Base-by-base conservation (phyloP, 2,329 filamentous ascomycete species). In the Colletotrichum australisinense region DNA sequence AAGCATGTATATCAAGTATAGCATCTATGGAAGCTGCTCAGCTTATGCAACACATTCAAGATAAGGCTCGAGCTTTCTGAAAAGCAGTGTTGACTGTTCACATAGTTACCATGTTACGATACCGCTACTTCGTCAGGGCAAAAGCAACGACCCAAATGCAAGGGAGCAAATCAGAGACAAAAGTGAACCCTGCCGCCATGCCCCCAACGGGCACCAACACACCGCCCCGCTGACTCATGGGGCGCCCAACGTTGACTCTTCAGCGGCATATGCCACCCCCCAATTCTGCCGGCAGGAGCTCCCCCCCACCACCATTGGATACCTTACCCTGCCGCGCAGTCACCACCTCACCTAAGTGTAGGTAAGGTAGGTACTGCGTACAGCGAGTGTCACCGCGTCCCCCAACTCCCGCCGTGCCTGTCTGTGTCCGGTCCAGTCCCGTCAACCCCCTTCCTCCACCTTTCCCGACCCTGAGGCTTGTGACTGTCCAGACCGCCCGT, bases 251-350 rank as follows among this genome's bases (percentile, higher is more conserved):
- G 22, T 55, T 55, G 62, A 56, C 49, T 64, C 49, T 65, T 65
- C 63, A 65, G 63, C 63, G 63, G 63, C 49, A 55, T 22, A 24
- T 55, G n/a, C 58, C 24, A 42, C 35, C 60, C 60, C 46, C 46
- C 28, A 42, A 22, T 55, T 56, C 63, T 56, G 49, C 63, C 63
- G 52, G 63, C 63, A 55, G 28, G 7, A 64, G 30, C n/a, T n/a
- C n/a, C 19, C 46, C 14, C 49, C 46, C 62, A 63, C 60, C 59
- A 49, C 42, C 38, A 26, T 28, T 35, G 46, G 24, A 46, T 30
- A 42, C 57, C 22, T 32, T 49, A 49, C 24, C 59, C 38, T 28
- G 5, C 35, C 24, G 42, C 12, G 24, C 42, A 49, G 42, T 19
- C 19, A n/a, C 42, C 16, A 49, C 32, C 4, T 4, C 32, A 35